phyloP scores from a whole-genome alignment of 805 yeast species.

The Candida fluviatilis region DNA sequence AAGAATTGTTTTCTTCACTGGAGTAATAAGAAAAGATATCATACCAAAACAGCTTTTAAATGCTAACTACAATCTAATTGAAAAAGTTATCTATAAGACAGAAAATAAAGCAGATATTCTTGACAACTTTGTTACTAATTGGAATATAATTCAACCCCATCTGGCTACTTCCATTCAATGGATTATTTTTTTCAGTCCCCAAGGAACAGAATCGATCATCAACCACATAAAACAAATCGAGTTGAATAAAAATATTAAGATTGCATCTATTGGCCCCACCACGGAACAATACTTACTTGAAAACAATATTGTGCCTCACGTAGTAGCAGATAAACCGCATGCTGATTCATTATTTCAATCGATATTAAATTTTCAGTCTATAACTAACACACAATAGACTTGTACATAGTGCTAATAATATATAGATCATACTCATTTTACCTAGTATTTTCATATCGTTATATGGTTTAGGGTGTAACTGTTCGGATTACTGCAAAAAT shows the following conservation, averaged over 20 bases:
- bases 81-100: constrained; percentile 69
- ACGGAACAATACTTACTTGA: constrained; percentile 59
- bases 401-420: too few relatives aligned
- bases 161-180: constrained; percentile 36
- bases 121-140: constrained; percentile 24
- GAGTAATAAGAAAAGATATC: constrained; percentile 77
- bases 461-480: too few relatives aligned
- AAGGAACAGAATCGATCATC: constrained; percentile 70
- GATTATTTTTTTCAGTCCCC: constrained; percentile 89
- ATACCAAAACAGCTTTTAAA: constrained; percentile 58
- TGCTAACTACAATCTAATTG: constrained; percentile 46
- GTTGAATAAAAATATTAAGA: constrained; percentile 22
- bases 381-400: too few relatives aligned
- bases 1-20: constrained; percentile 70
- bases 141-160: constrained; percentile 1
- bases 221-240: constrained; percentile 22
- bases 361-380: constrained; percentile 12
- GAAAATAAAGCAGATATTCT: constrained; percentile 41
- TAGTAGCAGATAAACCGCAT: constrained; percentile 70
- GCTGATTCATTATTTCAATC: constrained; percentile 52
- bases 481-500: too few relatives aligned
- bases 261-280: constrained; percentile 93
- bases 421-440: too few relatives aligned
- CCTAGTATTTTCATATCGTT: too few relatives aligned
- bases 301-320: constrained; percentile 52